Evolutionary conservation across 805 yeast species (phyloP).

Genomic region (Candida railenensis): DNA sequence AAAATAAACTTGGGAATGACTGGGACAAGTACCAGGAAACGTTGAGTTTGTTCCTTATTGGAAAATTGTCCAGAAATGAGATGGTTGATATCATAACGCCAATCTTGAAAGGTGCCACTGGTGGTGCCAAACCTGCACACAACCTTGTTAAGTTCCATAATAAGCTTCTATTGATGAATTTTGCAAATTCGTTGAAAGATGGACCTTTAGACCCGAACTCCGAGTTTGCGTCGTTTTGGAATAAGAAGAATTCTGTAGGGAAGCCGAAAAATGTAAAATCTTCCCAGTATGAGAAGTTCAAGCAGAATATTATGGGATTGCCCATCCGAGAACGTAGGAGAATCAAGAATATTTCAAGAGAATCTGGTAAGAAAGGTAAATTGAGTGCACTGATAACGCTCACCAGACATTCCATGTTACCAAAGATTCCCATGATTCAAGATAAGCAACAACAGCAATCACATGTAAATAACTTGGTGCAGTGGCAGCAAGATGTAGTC

Average conservation of each 20-base stretch:
- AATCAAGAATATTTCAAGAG: constrained; percentile 78
- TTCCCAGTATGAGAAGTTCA: constrained; percentile 76
- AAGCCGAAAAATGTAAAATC: constrained; percentile 50
- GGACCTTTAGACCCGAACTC: constrained; percentile 58
- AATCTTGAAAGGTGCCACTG: constrained; percentile 38
- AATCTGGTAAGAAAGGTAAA: constrained; percentile 75
- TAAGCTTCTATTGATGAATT: constrained; percentile 72
- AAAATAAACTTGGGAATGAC: constrained; percentile 65
- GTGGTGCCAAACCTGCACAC: neutral
- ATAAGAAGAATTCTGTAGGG: constrained; percentile 41
- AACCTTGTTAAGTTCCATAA: constrained; percentile 69
- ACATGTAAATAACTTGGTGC: constrained; percentile 54
- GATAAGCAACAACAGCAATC: constrained; percentile 45
- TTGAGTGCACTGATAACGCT: constrained; percentile 66
- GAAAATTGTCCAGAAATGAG: constrained; percentile 76
- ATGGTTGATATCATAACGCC: constrained; percentile 56
- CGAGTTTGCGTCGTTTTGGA: constrained; percentile 44
- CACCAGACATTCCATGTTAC: constrained; percentile 71
- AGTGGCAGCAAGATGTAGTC: constrained; percentile 91
- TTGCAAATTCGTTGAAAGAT: constrained; percentile 81
- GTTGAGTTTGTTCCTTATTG: constrained; percentile 72
- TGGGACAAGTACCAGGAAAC: constrained; percentile 89
- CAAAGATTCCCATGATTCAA: constrained; percentile 78
- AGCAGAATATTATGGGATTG: constrained; percentile 81
- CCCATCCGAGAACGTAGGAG: constrained; percentile 84